Conservation (phyloP, 805 yeast genomes). For the Candida pseudofarinosa region DNA sequence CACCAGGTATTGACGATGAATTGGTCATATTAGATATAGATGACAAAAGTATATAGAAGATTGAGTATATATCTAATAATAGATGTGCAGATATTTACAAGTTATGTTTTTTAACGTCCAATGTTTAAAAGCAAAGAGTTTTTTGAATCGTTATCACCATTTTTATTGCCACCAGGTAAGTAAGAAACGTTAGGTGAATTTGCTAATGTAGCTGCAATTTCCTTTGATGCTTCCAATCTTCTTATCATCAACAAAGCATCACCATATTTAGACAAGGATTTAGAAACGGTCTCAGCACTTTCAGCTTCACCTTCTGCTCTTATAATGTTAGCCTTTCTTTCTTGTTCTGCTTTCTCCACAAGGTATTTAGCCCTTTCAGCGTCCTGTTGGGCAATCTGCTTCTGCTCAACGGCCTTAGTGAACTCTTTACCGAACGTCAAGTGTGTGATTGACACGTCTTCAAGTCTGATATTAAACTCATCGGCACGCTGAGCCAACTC, state of each 20-base stretch:
- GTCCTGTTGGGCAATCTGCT: constrained; percentile 98
- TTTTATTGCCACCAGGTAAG: constrained; percentile 57
- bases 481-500: constrained; percentile 79
- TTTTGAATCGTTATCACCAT: constrained; percentile 33
- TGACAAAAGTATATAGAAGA: constrained; percentile 5
- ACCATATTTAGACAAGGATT: constrained; percentile 90
- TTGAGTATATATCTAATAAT: background rate
- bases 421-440: constrained; percentile 96
- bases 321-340: constrained; percentile 88
- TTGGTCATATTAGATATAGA: constrained; percentile 23
- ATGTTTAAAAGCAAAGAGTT: constrained; percentile 63
- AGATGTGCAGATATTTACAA: constrained; percentile 1
- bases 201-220: constrained; percentile 86
- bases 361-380: constrained; percentile 94
- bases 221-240: constrained; percentile 94
- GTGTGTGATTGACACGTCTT: constrained; percentile 96
- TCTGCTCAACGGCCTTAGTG: constrained; percentile 97
- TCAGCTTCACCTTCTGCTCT: constrained; percentile 99
- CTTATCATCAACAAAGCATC: constrained; percentile 92
- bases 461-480: constrained; percentile 87
- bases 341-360: constrained; percentile 97
- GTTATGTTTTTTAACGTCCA: constrained; percentile 53
- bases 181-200: constrained; percentile 82
- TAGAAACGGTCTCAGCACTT: constrained; percentile 92
- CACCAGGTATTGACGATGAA: constrained; percentile 40